Base-by-base conservation (phyloP, 371 early-diverging fungal genomes). In the Thermomucor indicae-seudaticae region DNA sequence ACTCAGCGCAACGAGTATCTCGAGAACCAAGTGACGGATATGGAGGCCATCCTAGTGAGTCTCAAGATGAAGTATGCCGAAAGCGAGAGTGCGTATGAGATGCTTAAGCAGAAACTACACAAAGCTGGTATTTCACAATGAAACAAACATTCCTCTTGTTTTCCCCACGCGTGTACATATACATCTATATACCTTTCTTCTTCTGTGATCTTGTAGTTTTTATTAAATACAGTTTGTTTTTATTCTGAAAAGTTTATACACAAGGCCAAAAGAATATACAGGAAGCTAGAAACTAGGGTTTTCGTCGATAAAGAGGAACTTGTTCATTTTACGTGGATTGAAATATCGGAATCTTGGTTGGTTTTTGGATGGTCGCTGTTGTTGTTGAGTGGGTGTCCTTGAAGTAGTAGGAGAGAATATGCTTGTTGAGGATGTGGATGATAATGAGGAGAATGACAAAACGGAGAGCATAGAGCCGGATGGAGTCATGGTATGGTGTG, bases 31-130 rank as follows among this genome's bases (percentile, higher is more conserved):
- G 40, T 89, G 39, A 71, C 52, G 37, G 65, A 80, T 42, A 49
- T 89, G 55, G 85, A 90, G 60, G 75, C 68, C 3, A 57, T 75
- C 43, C 47, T 93, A 47, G 68, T 83, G 7, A 79, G 75, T 53
- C 73, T 79, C 35, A 88, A 88, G 60, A 63, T 79, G 57, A 65
- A 78, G 53, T 84, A 81, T 47, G 89, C 85, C 6, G 85, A 89
- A 57, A 73, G 75, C 47, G 92, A 90, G 60, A 82, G 75, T 51
- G 79, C 81, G 37, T 61, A 83, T 30, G 83, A 79, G 34, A 43
- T 50, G 4, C 51, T 87, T 54, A 49, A 61, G 10, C 72, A 75
- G 43, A 51, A 51, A 8, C 22, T 43, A 2, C 49, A 49, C n/a
- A 38, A 40, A 11, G 49, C 49, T 28, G 49, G 49, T 38, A 19